These are phyloP conservation scores for Silene noctiflora DNA, from an alignment of 179 eudicot genomes.

Conservation along the genomic window DNA sequence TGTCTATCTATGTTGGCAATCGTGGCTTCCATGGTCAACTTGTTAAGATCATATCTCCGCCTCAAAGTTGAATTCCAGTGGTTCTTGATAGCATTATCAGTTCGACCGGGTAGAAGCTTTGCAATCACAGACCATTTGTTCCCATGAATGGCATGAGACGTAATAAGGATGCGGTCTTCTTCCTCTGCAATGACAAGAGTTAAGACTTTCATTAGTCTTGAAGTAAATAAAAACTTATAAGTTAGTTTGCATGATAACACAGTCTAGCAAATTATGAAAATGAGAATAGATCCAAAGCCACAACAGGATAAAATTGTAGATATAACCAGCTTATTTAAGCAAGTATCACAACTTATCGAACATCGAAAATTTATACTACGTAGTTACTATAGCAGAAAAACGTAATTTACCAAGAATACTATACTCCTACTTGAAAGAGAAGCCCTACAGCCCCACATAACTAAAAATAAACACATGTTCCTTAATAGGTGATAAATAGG, in stretches of 20 bases:
- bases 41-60: conserved; percentile 42
- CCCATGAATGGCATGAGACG: conserved; percentile 73
- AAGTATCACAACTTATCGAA: neutral
- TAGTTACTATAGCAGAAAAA: neutral
- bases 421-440: neutral
- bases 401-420: neutral
- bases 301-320: neutral
- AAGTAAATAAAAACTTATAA: neutral
- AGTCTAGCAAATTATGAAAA: neutral
- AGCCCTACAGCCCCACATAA: neutral
- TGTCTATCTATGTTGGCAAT: conserved; percentile 31
- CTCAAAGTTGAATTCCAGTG: conserved; percentile 90
- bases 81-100: conserved; percentile 84
- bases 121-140: conserved; percentile 85
- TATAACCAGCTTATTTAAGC: neutral
- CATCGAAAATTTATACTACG: neutral
- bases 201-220: conserved; percentile 9
- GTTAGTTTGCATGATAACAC: neutral
- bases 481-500: neutral
- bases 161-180: conserved; percentile 58
- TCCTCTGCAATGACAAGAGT: conserved; percentile 50
- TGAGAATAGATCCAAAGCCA: neutral
- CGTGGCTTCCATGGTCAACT: conserved; percentile 32
- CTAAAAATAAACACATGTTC: neutral
- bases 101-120: conserved; percentile 77